phyloP scores from a whole-genome alignment of 1,139 yeast genomes.

The Tardiomyces blankii region DNA sequence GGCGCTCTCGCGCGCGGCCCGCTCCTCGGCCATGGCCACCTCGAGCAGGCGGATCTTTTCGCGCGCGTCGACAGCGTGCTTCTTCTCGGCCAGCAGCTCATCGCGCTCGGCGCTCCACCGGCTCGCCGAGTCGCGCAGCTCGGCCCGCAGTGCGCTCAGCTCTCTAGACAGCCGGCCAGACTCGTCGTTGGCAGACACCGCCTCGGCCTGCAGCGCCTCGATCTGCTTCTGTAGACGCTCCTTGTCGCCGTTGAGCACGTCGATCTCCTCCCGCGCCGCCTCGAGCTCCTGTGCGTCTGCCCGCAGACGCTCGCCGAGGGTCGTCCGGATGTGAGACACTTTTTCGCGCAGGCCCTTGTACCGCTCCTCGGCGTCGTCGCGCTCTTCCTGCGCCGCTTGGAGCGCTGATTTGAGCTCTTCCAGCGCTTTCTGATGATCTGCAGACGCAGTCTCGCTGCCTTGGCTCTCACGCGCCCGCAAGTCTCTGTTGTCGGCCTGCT shows the following conservation, averaged over 20 bases:
- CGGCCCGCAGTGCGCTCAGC: constrained; percentile 36
- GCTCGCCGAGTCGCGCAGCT: constrained; percentile 34
- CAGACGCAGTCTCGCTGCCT: not conserved
- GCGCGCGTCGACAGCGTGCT: constrained; percentile 14
- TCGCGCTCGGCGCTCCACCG: constrained; percentile 36
- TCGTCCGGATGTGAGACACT: constrained; percentile 69
- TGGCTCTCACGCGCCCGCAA: too few relatives aligned
- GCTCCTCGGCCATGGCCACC: constrained; percentile 24
- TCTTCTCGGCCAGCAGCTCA: constrained; percentile 17
- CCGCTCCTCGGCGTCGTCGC: constrained; percentile 57
- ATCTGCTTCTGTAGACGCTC: constrained; percentile 26
- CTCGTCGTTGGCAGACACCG: constrained; percentile 48
- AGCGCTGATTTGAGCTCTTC: constrained; percentile 28
- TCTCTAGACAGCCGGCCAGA: constrained; percentile 51
- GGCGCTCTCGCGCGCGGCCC: constrained; percentile 19
- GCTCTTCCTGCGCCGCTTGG: constrained; percentile 37
- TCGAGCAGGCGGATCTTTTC: constrained; percentile 34
- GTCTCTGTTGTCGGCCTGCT: too few relatives aligned
- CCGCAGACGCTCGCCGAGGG: constrained; percentile 59
- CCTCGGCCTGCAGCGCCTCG: constrained; percentile 39
- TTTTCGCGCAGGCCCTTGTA: constrained; percentile 67
- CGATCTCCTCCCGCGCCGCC: constrained; percentile 22
- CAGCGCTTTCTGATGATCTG: not conserved
- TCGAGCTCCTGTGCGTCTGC: constrained; percentile 32
- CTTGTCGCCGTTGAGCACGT: constrained; percentile 23